Conservation (phyloP, 148 eudicot species). For the Rhododendron mucronatum region DNA sequence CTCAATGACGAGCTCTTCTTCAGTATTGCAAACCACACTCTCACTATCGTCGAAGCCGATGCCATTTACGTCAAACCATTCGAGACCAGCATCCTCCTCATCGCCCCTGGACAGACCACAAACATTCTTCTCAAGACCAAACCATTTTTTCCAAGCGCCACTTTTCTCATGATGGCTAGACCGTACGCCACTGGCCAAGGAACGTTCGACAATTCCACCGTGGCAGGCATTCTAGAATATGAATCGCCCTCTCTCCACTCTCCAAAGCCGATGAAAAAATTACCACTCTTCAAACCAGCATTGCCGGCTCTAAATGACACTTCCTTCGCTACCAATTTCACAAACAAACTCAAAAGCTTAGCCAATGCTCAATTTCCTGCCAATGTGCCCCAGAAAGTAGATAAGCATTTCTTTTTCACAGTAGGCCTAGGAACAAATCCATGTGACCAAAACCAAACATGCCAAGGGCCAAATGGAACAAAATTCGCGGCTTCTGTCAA, state of each 20-base stretch:
- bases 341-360: conserved; percentile 44
- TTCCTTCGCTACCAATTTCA: conserved; percentile 37
- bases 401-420: conserved; percentile 55
- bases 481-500: conserved; percentile 31
- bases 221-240: conserved; percentile 52
- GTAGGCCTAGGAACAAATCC: conserved; percentile 57
- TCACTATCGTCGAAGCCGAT: conserved; percentile 43
- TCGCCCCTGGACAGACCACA: conserved; percentile 55
- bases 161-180: conserved; percentile 54
- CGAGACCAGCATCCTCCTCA: conserved; percentile 26
- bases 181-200: conserved; percentile 60
- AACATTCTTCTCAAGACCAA: conserved; percentile 50
- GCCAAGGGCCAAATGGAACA: conserved; percentile 39
- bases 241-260: conserved; percentile 11
- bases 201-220: conserved; percentile 62
- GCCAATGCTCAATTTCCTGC: conserved; percentile 54
- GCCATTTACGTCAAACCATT: conserved; percentile 52
- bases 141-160: conserved; percentile 33
- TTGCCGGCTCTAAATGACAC: conserved; percentile 60
- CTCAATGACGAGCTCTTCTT: conserved; percentile 65
- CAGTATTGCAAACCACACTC: conserved; percentile 52
- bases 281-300: conserved; percentile 46
- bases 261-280: conserved; percentile 20
- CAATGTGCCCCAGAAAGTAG: conserved; percentile 47
- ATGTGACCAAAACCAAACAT: conserved; percentile 36